Evolutionary conservation across 2,329 filamentous ascomycete genomes (phyloP).

Genomic region (Cladophialophora carrionii): DNA sequence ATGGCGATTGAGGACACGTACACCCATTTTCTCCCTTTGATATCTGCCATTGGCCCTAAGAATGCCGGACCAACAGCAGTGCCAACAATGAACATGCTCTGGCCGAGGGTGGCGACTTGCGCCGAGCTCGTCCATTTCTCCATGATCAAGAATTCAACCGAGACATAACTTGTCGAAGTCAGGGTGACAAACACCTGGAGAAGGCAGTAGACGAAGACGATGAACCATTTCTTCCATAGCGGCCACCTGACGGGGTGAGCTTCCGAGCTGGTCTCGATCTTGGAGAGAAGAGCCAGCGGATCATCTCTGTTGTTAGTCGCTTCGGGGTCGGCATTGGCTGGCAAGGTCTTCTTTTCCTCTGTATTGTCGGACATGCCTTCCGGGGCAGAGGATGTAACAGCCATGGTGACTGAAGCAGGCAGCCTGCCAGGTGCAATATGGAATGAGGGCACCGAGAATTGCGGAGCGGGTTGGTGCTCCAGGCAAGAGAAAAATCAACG

Average conservation of each 20-base stretch:
- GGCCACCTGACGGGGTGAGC: constrained; percentile 37
- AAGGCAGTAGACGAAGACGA: constrained; percentile 40
- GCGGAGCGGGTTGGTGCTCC: background rate
- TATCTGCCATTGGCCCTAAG: constrained; percentile 48
- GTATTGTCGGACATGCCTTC: constrained; percentile 4
- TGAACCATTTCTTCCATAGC: constrained; percentile 37
- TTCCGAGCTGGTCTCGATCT: constrained; percentile 29
- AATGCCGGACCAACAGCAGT: constrained; percentile 50
- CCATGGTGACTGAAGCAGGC: background rate
- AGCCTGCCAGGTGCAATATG: background rate
- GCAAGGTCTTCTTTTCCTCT: constrained; percentile 23
- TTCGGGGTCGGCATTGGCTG: constrained; percentile 20
- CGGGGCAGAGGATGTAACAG: background rate
- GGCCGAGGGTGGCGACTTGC: constrained; percentile 48
- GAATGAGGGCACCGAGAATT: background rate
- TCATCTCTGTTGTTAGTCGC: constrained; percentile 13
- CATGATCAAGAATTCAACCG: constrained; percentile 46
- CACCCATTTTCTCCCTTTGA: constrained; percentile 52
- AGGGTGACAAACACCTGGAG: constrained; percentile 48
- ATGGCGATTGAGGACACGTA: constrained; percentile 46
- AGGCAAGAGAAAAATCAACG: background rate
- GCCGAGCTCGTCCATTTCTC: constrained; percentile 46
- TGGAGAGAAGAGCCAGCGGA: constrained; percentile 30
- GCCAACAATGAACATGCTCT: constrained; percentile 51
- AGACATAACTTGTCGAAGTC: constrained; percentile 48